Percentiles rank a stretch among this genome's conserved stretches.
Conservation (phyloP, 306 rosid species). For the Adenanthera pavonina region DNA sequence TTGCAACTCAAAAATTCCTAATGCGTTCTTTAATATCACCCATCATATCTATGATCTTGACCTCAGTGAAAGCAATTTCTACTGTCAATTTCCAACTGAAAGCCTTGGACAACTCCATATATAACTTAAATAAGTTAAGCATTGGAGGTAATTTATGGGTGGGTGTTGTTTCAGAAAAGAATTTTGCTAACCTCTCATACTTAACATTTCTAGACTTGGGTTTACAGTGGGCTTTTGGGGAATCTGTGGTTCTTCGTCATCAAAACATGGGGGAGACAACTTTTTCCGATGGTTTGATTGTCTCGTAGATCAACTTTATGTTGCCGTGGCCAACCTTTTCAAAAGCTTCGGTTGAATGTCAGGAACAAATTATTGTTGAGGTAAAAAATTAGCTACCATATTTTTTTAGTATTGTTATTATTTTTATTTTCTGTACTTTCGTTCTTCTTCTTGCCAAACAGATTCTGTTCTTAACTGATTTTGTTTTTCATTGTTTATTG, state of each 20-base stretch:
- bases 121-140: background rate
- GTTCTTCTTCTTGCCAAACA: background rate
- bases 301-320: background rate
- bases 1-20: background rate
- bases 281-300: background rate
- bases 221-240: background rate
- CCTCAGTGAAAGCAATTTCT: rapidly evolving
- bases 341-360: background rate
- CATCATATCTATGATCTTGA: background rate
- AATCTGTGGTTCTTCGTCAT: background rate
- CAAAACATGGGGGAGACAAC: background rate
- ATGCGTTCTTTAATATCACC: background rate
- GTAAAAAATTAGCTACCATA: background rate
- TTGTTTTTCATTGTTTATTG: background rate
- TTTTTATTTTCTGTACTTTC: too few relatives aligned
- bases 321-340: background rate
- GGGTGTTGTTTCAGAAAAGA: background rate
- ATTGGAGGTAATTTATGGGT: background rate
- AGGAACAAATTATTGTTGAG: background rate
- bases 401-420: background rate
- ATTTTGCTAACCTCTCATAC: background rate
- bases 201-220: background rate
- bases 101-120: background rate
- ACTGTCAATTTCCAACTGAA: background rate
- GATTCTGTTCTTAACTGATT: background rate